phyloP scores from a whole-genome alignment of 2,329 filamentous ascomycete genomes.

The Fusarium tuaranense region DNA sequence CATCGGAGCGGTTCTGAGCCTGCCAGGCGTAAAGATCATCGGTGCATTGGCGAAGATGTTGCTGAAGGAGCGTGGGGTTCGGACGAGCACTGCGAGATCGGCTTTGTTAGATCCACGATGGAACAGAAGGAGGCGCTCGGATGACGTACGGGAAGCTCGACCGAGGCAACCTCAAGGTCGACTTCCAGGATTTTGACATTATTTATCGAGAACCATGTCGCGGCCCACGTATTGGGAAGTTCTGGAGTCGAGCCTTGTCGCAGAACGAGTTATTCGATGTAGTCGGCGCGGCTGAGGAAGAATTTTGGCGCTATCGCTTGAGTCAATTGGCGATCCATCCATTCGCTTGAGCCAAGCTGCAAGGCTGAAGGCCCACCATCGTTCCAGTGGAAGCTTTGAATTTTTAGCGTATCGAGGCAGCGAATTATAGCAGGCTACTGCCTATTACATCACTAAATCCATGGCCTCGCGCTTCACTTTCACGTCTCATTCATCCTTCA shows the following conservation, averaged over 20 bases:
- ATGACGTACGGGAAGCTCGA: slow-evolving; percentile 75
- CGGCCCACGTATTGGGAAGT: slow-evolving; percentile 1
- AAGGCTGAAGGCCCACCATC: slow-evolving; percentile 39
- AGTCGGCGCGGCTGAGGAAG: slow-evolving; percentile 33
- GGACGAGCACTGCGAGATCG: slow-evolving; percentile 61
- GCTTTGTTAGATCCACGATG: slow-evolving; percentile 32
- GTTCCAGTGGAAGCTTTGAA: slow-evolving; percentile 8
- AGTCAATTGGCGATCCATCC: slow-evolving; percentile 25
- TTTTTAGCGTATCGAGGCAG: slow-evolving; percentile 27
- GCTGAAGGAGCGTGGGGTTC: slow-evolving; percentile 59
- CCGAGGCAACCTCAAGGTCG: slow-evolving; percentile 80
- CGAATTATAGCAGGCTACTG: slow-evolving; percentile 31
- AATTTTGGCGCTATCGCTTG: slow-evolving; percentile 35
- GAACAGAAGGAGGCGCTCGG: background rate
- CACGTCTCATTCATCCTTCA: slow-evolving; percentile 15
- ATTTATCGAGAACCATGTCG: slow-evolving; percentile 46
- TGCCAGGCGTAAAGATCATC: slow-evolving; percentile 95
- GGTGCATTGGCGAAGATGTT: slow-evolving; percentile 81
- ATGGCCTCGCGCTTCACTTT: background rate
- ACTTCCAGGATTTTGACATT: slow-evolving; percentile 75
- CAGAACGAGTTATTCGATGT: slow-evolving; percentile 5
- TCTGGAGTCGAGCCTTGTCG: slow-evolving; percentile 12
- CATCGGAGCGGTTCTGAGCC: slow-evolving; percentile 63
- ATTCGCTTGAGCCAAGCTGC: slow-evolving; percentile 34
- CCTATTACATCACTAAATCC: slow-evolving; percentile 38